Conservation (phyloP, 495 filamentous ascomycete species). For the Talaromyces adpressus region DNA sequence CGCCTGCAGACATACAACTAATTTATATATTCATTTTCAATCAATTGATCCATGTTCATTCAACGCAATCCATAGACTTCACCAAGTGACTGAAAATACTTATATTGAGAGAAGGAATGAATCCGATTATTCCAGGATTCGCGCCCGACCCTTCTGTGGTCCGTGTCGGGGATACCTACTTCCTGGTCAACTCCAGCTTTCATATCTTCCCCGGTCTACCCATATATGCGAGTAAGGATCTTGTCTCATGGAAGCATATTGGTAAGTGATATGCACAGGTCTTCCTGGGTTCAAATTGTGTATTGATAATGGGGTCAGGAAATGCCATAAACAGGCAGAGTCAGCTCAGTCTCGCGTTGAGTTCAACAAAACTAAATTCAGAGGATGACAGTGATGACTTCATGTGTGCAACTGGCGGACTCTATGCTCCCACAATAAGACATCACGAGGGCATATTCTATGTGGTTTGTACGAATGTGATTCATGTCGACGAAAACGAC, state of each 20-base stretch:
- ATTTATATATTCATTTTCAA: neutral
- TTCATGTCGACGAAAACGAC: conserved; percentile 5
- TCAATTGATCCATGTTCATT: no score
- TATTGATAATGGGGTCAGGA: conserved; percentile 3
- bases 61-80: neutral
- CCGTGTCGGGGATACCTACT: conserved; percentile 19
- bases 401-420: conserved; percentile 10
- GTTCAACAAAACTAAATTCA: conserved; percentile 7
- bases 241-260: conserved; percentile 23
- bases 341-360: conserved; percentile 10
- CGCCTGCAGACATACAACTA: neutral
- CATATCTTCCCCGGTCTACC: conserved; percentile 31
- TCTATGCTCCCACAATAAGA: conserved; percentile 21
- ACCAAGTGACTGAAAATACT: neutral
- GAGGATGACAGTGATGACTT: neutral
- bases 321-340: conserved; percentile 14
- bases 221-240: conserved; percentile 28
- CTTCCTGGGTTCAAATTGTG: neutral
- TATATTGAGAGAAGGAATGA: neutral
- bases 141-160: conserved; percentile 23
- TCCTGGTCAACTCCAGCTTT: conserved; percentile 29
- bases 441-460: conserved; percentile 28
- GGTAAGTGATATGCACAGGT: conserved; percentile 3
- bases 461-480: conserved; percentile 29
- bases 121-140: conserved; percentile 17